A percentile compares a stretch with the other conserved stretches of the same genome.
Conservation (phyloP, 1,284 basidiomycete species). For the Ceratobasidium sp. region DNA sequence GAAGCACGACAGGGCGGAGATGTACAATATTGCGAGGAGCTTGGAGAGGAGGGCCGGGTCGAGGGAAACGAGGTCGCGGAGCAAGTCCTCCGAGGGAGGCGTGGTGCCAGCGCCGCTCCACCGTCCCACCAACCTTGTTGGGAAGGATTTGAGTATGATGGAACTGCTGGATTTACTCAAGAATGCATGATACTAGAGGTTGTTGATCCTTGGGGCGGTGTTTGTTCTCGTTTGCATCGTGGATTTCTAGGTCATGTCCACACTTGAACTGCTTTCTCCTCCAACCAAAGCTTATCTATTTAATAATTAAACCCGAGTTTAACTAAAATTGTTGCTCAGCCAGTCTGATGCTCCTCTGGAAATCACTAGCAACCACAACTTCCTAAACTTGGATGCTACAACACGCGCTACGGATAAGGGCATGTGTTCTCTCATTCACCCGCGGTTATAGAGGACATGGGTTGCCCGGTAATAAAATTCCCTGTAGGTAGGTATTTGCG, state of each 20-base stretch:
- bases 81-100: not conserved
- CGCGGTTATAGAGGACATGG: not conserved
- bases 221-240: constrained; percentile 3
- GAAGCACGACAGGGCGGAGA: constrained; percentile 8
- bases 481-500: too few relatives aligned
- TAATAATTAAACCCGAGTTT: not conserved
- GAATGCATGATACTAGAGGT: too few relatives aligned
- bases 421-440: not conserved
- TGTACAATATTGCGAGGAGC: constrained; percentile 1
- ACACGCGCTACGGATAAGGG: not conserved
- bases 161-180: not conserved
- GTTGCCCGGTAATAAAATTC: not conserved
- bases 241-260: not conserved
- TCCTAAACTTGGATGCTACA: not conserved
- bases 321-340: not conserved
- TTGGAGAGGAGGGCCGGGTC: not conserved
- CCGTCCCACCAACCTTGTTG: not conserved
- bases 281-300: not conserved
- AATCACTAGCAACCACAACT: not conserved
- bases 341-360: not conserved
- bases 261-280: not conserved
- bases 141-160: not conserved
- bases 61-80: not conserved
- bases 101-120: not conserved
- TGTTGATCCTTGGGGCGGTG: not conserved